Base-by-base conservation (phyloP, 352 stramenopile species). In the Phytophthora constricta region DNA sequence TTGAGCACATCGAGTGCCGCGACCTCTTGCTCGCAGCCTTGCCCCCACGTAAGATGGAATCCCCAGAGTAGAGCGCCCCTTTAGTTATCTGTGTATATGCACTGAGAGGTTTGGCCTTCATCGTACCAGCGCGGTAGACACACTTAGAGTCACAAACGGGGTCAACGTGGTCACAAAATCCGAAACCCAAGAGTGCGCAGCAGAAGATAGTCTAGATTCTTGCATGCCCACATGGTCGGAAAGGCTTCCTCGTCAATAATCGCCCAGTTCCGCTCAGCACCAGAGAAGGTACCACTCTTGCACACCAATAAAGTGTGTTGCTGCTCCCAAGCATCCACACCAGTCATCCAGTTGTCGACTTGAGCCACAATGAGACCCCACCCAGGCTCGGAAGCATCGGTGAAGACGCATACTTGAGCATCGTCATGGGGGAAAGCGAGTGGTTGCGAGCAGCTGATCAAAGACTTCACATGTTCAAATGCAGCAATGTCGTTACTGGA, bases 211-310 rank as follows among this genome's bases (percentile, higher is more conserved):
- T 39, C 31, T 39, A 39, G 31, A 39, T 39, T 39, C 31, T 39
- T 41, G 13, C 42, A 56, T 39, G 52, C 56, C 19, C 9, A 42
- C 16, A 63, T 39, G 23, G 61, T 62, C 0, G 59, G 50, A 55
- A 52, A 62, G 0, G 53, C 61, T 57, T 69, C 43, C 41, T 63
- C 61, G 25, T 55, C 62, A 17, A 70, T 65, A 8, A 70, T 39
- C 11, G 22, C 47, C 62, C 53, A 70, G 26, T 57, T 53, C 19
- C 27, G 11, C 20, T 62, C 41, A 10, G 39, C 19, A 19, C 50
- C 39, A 52, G 37, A 47, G 14, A 59, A 68, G 10, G 23, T 16
- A 1, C 52, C 61, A 42, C 52, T 58, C 43, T 53, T 41, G n/a
- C 41, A 70, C 19, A 23, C 25, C n/a, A 58, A 45, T 20, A 59